Conservation (phyloP, 129 eudicot species). For the Mikania micrantha region DNA sequence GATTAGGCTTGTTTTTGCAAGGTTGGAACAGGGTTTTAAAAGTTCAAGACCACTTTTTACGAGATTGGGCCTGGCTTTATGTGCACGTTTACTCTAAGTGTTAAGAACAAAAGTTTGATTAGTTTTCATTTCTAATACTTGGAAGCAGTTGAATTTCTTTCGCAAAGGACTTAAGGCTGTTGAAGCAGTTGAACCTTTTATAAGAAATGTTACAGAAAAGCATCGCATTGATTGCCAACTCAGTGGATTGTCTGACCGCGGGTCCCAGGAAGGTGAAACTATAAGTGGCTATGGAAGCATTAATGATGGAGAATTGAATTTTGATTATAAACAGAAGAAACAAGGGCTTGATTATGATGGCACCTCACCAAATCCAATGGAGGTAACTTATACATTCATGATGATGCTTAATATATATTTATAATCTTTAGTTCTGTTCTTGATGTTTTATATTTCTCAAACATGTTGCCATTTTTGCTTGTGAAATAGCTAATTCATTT, state of each 20-base stretch:
- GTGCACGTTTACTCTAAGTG: background rate
- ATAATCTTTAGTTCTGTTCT: constrained; percentile 1
- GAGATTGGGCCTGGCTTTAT: background rate
- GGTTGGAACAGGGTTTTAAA: background rate
- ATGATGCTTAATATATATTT: constrained; percentile 2
- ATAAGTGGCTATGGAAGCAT: constrained; percentile 46
- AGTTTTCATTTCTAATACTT: constrained; percentile 12
- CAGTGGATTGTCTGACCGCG: constrained; percentile 41
- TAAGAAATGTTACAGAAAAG: constrained; percentile 58
- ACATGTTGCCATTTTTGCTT: background rate
- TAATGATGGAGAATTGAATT: constrained; percentile 67
- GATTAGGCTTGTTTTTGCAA: background rate
- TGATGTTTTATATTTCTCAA: constrained; percentile 2
- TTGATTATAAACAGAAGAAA: constrained; percentile 58
- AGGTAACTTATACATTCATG: constrained; percentile 40
- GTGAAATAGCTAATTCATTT: background rate
- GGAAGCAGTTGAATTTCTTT: constrained; percentile 75
- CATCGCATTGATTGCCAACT: constrained; percentile 73
- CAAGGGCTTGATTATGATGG: constrained; percentile 47
- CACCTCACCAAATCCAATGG: constrained; percentile 55
- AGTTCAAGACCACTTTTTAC: background rate
- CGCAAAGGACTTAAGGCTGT: constrained; percentile 73
- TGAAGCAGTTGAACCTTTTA: constrained; percentile 71
- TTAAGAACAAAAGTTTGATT: background rate
- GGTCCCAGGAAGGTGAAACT: constrained; percentile 45